Conservation (phyloP, 1,139 yeast species). For the Nakaseomyces kungkrabaensis region DNA sequence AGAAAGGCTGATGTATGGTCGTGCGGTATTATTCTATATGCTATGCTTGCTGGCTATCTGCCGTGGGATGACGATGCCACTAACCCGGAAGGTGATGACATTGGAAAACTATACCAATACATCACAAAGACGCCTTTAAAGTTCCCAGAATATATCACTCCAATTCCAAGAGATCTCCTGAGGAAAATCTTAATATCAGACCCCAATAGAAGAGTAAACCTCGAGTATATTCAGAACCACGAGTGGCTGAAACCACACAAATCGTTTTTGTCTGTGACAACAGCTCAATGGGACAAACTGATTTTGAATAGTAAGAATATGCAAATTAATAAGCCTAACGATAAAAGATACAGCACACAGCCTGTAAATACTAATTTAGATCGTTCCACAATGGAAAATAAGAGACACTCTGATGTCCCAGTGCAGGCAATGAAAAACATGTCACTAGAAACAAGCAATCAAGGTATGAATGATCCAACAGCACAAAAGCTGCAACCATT, state of each 20-base stretch:
- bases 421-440: background rate
- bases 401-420: background rate
- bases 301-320: background rate
- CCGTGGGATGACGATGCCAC: slow-evolving; percentile 98
- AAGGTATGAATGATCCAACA: background rate
- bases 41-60: slow-evolving; percentile 93
- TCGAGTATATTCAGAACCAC: slow-evolving; percentile 66
- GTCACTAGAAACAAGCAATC: background rate
- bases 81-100: slow-evolving; percentile 93
- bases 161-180: slow-evolving; percentile 82
- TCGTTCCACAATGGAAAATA: background rate
- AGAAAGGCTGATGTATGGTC: slow-evolving; percentile 96
- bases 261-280: slow-evolving; percentile 71
- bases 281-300: slow-evolving; percentile 77
- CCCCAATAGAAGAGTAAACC: slow-evolving; percentile 65
- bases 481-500: background rate
- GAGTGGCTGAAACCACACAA: slow-evolving; percentile 82
- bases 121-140: slow-evolving; percentile 86
- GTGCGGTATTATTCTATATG: slow-evolving; percentile 87
- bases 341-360: background rate
- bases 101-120: slow-evolving; percentile 80
- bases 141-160: slow-evolving; percentile 88
- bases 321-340: background rate
- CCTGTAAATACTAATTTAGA: background rate
- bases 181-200: slow-evolving; percentile 64